phyloP scores from a whole-genome alignment of 2,329 filamentous ascomycete species.

The Hyphodiscus sp. region DNA sequence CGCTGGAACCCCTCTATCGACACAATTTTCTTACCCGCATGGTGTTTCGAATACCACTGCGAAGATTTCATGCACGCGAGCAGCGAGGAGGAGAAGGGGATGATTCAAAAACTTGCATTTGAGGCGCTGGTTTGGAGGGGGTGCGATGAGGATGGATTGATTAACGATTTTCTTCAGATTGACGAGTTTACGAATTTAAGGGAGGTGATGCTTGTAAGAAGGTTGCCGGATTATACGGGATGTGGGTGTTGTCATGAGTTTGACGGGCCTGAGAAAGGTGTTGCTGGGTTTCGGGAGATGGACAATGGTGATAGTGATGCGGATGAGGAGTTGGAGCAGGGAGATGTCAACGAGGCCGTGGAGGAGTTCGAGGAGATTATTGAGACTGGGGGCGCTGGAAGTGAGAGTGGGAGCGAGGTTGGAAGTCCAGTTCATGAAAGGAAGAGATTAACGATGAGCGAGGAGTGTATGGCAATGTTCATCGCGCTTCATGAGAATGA shows the following conservation, averaged over 20 bases:
- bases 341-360: background rate
- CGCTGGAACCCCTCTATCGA: constrained; percentile 3
- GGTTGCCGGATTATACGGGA: background rate
- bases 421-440: background rate
- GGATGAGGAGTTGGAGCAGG: background rate
- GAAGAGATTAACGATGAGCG: background rate
- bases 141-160: background rate
- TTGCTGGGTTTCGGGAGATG: background rate
- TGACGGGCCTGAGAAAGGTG: background rate
- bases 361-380: background rate
- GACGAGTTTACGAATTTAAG: background rate
- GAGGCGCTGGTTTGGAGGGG: background rate
- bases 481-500: background rate
- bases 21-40: constrained; percentile 3
- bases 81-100: background rate
- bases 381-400: background rate
- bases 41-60: constrained; percentile 1
- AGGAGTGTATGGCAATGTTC: background rate
- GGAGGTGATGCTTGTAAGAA: background rate
- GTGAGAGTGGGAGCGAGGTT: background rate
- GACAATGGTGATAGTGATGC: background rate
- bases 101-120: background rate
- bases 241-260: constrained; percentile 2
- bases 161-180: constrained; percentile 1
- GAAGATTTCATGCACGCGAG: background rate